Evolutionary conservation across 805 yeast genomes (phyloP).

Genomic region (Hanseniaspora opuntiae): DNA sequence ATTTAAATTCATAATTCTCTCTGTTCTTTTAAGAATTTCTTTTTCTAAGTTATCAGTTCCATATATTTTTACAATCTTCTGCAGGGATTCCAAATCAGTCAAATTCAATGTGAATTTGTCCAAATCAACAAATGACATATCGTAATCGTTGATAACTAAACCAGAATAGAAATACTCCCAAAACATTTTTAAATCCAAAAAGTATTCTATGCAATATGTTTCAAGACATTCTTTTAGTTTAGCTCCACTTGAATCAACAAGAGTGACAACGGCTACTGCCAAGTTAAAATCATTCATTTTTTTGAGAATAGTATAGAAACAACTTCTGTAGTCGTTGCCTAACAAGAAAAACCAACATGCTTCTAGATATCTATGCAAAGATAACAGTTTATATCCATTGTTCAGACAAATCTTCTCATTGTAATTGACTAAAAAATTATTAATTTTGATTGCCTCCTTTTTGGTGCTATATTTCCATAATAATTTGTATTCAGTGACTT

Average conservation of each 20-base stretch:
- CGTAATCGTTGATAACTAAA: neutral
- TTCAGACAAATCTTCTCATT: slow-evolving; percentile 1
- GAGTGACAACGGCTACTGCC: neutral
- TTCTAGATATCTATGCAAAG: slow-evolving; percentile 9
- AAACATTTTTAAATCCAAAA: neutral
- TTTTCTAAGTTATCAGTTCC: neutral
- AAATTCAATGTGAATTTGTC: neutral
- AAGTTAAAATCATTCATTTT: neutral
- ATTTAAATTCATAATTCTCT: neutral
- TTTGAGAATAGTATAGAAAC: slow-evolving; percentile 3
- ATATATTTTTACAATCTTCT: neutral
- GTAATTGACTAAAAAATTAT: neutral
- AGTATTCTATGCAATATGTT: slow-evolving; percentile 5
- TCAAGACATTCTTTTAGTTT: slow-evolving; percentile 5
- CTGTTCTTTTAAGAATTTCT: neutral
- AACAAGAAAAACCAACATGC: slow-evolving; percentile 12
- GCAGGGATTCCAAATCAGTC: neutral
- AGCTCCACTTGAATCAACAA: neutral
- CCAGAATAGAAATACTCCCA: slow-evolving; percentile 11
- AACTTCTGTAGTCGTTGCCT: slow-evolving; percentile 9
- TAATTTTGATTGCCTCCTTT: slow-evolving; percentile 2
- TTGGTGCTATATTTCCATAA: slow-evolving; percentile 1
- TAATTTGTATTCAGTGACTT: neutral
- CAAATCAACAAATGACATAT: neutral
- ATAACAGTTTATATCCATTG: slow-evolving; percentile 8